Base-by-base conservation (phyloP, 805 yeast species). In the Teunomyces funiuensis region DNA sequence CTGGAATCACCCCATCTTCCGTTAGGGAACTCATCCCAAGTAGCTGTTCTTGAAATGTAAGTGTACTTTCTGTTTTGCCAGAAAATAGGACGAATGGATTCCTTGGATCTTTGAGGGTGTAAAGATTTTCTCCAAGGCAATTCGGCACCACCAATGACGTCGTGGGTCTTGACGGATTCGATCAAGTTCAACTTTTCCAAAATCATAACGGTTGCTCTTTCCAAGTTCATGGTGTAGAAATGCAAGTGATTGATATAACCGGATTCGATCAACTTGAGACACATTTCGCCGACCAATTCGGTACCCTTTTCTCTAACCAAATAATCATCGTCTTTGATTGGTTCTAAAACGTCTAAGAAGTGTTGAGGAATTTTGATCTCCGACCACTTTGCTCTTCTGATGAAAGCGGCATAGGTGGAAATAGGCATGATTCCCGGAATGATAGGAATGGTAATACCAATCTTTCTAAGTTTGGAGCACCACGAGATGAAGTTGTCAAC, bases 361-460 rank as follows among this genome's bases (percentile, higher is more conserved):
- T 77, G 73, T 45, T 76, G 74, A 3, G 99, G 99, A 44, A 93
- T 75, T 29, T 76, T 65, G 53, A 93, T 83, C 56, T 86, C 85
- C 45, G 95, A 88, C 99, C 99, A 93, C 41, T 81, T 81, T 14
- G 97, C 96, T 61, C 99, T 80, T 70, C 99, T 83, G 48, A 89
- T 64, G 61, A 93, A 93, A 3, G 96, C 81, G 18, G 95, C 85
- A 65, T 91, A 90, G 3, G 97, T 88, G n/a, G 95, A 82, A 44
- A 93, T 90, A 16, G 99, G 99, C 99, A 93, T 93, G 63, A 93
- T 89, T 10, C 99, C 99, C 1, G 99, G 99, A 45, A 93, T 83
- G 50, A 93, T 86, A 20, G 98, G 98, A 40, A 87, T 81, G 28
- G 73, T 72, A 49, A 93, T 77, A 16, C 96, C 97, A 16, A 71